Base-by-base conservation (phyloP, 2,329 filamentous ascomycete genomes). In the Coniochaeta sp. region DNA sequence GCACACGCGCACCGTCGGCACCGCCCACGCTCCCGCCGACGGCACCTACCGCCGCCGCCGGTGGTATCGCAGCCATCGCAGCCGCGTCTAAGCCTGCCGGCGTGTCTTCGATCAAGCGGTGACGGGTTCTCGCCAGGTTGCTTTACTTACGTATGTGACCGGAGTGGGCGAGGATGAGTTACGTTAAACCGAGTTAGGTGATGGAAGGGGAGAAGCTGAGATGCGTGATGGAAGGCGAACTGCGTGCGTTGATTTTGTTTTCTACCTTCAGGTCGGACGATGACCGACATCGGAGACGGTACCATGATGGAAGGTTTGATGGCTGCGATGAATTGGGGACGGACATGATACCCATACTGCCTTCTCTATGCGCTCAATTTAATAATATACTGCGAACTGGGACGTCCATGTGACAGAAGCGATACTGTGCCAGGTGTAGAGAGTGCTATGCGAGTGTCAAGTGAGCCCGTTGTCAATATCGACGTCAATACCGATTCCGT, bases 51-150 rank as follows among this genome's bases (percentile, higher is more conserved):
- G 24, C 47, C 71, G 69, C 59, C 74, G 74, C 61, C 72, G 73
- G 60, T 79, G 79, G 77, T 76, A 75, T 68, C 71, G 70, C 62
- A 75, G 73, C 62, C 72, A 75, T 68, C 71, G 70, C 62, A 75
- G 73, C 62, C 72, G 70, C 57, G 75, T 79, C 67, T 81, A 73
- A 71, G 63, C n/a, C 26, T 36, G 47, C 17, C 38, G 3, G 8
- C 34, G 14, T 36, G 34, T 8, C 34, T 36, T 36, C 14, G 17
- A 40, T 4, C 10, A 40, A 3, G 38, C n/a, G n/a, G n/a, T n/a
- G n/a, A n/a, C n/a, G n/a, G n/a, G n/a, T n/a, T n/a, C n/a, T n/a
- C n/a, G n/a, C n/a, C n/a, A n/a, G 16, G 36, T 38, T 22, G 42
- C 19, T 47, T 26, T 47, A 26, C 38, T n/a, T n/a, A n/a, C n/a